Evolutionary conservation across 208 protist genomes (phyloP).

Genomic region (Acanthamoeba lenticulata): DNA sequence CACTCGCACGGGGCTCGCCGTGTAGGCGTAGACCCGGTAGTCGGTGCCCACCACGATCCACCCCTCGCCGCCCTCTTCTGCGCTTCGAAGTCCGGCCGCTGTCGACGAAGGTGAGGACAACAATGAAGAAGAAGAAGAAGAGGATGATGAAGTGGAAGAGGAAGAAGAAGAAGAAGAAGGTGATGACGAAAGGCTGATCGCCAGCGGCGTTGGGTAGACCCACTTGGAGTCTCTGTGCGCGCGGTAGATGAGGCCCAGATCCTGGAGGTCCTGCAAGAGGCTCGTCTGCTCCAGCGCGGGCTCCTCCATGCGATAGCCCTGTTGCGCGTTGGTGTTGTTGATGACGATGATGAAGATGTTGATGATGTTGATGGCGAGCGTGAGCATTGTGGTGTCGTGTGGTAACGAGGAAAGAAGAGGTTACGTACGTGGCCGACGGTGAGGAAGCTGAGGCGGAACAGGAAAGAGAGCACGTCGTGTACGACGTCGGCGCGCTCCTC

Average conservation of each 20-base stretch:
- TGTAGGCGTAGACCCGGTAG: slow-evolving; percentile 67
- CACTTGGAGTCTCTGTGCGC: background rate
- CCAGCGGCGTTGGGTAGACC: slow-evolving; percentile 59
- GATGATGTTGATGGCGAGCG: background rate
- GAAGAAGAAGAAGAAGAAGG: background rate
- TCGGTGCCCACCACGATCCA: slow-evolving; percentile 63
- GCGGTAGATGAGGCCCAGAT: slow-evolving; percentile 26
- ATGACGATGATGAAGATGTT: background rate
- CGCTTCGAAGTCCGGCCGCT: background rate
- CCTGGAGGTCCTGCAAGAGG: background rate
- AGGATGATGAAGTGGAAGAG: too few species aligned
- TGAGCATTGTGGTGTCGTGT: background rate
- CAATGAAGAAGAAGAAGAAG: too few species aligned
- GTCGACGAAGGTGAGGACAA: too few species aligned
- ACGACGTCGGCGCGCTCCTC: background rate
- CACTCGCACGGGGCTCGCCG: background rate
- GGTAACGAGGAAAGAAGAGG: background rate
- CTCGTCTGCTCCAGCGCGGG: background rate
- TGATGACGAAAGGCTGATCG: slow-evolving; percentile 47
- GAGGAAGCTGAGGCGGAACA: slow-evolving; percentile 31
- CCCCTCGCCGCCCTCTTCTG: slow-evolving; percentile 7
- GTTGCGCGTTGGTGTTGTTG: background rate
- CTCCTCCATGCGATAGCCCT: background rate
- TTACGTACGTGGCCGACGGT: slow-evolving; percentile 4
- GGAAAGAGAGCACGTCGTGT: slow-evolving; percentile 37